A percentile compares a stretch with the other conserved stretches of the same genome.
Conservation (phyloP, 1,284 basidiomycete genomes). For the Rugosomyces carneus region DNA sequence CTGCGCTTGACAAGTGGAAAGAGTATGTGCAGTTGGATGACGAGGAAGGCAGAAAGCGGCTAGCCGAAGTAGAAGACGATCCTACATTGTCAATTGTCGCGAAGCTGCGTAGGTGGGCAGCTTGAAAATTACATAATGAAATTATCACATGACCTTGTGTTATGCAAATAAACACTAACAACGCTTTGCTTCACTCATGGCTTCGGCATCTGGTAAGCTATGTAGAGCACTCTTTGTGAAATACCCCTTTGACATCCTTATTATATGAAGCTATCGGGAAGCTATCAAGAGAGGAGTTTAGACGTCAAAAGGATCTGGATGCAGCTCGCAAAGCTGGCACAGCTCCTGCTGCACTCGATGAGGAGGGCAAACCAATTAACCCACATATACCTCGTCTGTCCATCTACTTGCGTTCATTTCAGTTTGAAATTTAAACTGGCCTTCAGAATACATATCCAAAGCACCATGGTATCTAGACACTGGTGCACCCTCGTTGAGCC, state of each 20-base stretch:
- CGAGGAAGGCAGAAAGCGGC: conserved; percentile 41
- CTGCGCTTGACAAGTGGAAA: conserved; percentile 71
- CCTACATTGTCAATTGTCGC: conserved; percentile 37
- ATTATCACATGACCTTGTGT: neutral
- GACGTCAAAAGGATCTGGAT: conserved; percentile 93
- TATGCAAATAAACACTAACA: neutral
- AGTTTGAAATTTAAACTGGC: conserved; percentile 7
- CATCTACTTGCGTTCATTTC: neutral
- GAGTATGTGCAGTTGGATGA: conserved; percentile 56
- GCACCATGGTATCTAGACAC: conserved; percentile 98
- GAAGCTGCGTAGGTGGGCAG: conserved; percentile 48
- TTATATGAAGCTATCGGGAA: conserved; percentile 58
- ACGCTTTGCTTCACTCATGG: conserved; percentile 26
- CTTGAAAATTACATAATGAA: neutral
- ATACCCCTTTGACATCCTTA: conserved; percentile 4
- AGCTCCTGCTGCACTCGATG: conserved; percentile 90
- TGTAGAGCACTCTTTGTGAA: neutral
- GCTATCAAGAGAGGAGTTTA: conserved; percentile 88
- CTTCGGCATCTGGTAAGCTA: conserved; percentile 39
- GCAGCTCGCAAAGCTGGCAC: conserved; percentile 96
- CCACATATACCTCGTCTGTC: conserved; percentile 89
- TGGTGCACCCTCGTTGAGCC: conserved; percentile 84
- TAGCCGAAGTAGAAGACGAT: conserved; percentile 30
- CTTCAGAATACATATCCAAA: conserved; percentile 85
- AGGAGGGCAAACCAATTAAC: conserved; percentile 93